These are phyloP conservation scores for Fonsecaea pedrosoi DNA, from an alignment of 2,329 filamentous ascomycete species.

Conservation along the genomic window DNA sequence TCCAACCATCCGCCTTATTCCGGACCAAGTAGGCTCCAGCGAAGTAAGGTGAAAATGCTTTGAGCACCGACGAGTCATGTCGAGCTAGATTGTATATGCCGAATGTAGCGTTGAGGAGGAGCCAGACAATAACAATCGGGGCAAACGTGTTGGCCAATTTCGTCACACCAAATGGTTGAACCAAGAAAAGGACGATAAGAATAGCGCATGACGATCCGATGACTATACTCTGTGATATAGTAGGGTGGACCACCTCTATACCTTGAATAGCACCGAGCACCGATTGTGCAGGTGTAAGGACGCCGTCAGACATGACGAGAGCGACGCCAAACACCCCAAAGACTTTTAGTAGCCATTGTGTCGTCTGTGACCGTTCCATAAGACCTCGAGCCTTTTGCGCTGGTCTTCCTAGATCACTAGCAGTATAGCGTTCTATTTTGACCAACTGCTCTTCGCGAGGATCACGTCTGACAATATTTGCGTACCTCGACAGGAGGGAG, in stretches of 20 bases:
- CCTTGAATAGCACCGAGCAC: constrained; percentile 64
- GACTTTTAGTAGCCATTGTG: constrained; percentile 57
- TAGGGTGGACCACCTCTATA: constrained; percentile 56
- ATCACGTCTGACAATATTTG: constrained; percentile 60
- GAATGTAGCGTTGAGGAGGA: constrained; percentile 59
- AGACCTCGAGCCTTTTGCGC: constrained; percentile 53
- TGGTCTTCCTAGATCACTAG: constrained; percentile 53
- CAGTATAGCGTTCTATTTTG: constrained; percentile 55
- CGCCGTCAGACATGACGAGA: constrained; percentile 63
- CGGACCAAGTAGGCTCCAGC: constrained; percentile 59
- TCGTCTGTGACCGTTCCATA: constrained; percentile 56
- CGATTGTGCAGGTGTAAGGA: constrained; percentile 64
- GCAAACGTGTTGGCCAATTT: constrained; percentile 59
- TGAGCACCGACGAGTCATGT: constrained; percentile 58
- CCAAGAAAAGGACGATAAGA: constrained; percentile 59
- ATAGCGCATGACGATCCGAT: constrained; percentile 61
- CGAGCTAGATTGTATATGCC: constrained; percentile 60
- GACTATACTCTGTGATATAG: constrained; percentile 55
- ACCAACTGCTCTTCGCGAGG: constrained; percentile 56
- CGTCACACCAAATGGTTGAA: constrained; percentile 62
- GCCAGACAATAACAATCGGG: constrained; percentile 64
- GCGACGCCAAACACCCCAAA: constrained; percentile 62
- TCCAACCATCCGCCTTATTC: constrained; percentile 59
- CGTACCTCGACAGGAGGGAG: constrained; percentile 60
- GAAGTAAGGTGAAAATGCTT: constrained; percentile 59